Base-by-base conservation (phyloP, 768 basidiomycete species). In the Amanita polypyramis region DNA sequence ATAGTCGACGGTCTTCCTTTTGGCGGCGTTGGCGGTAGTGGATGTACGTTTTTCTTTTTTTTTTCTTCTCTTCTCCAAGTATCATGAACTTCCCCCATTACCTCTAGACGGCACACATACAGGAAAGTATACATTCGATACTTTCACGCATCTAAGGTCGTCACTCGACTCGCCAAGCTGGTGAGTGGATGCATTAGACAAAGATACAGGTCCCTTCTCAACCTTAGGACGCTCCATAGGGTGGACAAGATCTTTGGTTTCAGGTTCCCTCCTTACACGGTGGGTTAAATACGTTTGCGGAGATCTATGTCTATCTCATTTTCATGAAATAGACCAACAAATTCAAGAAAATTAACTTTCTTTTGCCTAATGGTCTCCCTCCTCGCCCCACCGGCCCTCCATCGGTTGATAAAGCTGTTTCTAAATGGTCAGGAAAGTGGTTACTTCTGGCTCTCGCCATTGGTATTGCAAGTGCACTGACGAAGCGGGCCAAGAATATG, bases 121-220 rank as follows among this genome's bases (percentile, higher is more conserved):
- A 3, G 83, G 88, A 30, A 88, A 88, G 58, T 83, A 68, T 56
- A 66, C 70, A 4, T 92, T 91, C 54, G 83, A 88, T 51, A 67
- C 74, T 58, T 92, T 93, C 65, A 88, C 86, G 0, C 87, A 91
- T 58, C 54, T 75, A 20, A 75, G 90, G 44, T 59, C 80, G 4
- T 75, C 81, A 0, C 43, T 76, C 30, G 76, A 83, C 52, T 72
- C 76, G 19, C 81, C 84, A 3, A 60, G 69, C 58, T 77, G 74
- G 81, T 82, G 52, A 37, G 69, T 54, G 19, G 27, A 11, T 50
- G 58, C 47, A 73, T 63, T 57, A 23, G 32, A n/a, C 40, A 17
- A 20, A 32, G 11, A 11, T 4, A 39, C 19, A 9, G 2, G 27
- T 30, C 14, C 23, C 4, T 21, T 12, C n/a, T n/a, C n/a, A n/a